A percentile compares a stretch with the other conserved stretches of the same genome.
These are phyloP conservation scores for Zalaria sp. DNA, from an alignment of 2,329 filamentous ascomycete genomes.

Conservation along the genomic window DNA sequence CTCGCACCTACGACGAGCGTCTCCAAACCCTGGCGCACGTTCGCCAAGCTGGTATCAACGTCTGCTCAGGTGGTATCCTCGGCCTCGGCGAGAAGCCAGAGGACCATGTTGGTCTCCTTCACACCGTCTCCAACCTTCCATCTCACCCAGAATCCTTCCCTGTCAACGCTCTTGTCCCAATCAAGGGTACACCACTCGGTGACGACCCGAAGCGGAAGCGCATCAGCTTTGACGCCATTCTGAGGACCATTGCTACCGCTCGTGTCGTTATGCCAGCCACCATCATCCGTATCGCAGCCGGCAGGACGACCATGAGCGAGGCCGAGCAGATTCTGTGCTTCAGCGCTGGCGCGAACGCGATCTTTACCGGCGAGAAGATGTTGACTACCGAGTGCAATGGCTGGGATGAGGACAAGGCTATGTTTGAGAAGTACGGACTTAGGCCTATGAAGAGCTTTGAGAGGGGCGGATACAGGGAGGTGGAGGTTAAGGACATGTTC, in stretches of 20 bases:
- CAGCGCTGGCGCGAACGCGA: constrained; percentile 82
- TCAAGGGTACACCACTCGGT: constrained; percentile 76
- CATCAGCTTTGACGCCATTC: constrained; percentile 61
- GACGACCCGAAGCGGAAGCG: constrained; percentile 41
- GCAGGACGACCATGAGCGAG: constrained; percentile 70
- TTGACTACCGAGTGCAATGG: constrained; percentile 81
- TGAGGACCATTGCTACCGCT: constrained; percentile 74
- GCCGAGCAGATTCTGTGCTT: constrained; percentile 85
- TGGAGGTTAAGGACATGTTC: constrained; percentile 2
- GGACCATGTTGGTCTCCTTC: constrained; percentile 70
- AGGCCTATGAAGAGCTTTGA: constrained; percentile 50
- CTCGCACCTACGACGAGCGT: constrained; percentile 75
- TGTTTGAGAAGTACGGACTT: constrained; percentile 75
- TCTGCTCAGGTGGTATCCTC: constrained; percentile 80
- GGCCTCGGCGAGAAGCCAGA: constrained; percentile 66
- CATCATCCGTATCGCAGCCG: constrained; percentile 77
- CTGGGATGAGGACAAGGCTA: constrained; percentile 74
- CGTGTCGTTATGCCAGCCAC: constrained; percentile 71
- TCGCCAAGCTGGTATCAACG: constrained; percentile 73
- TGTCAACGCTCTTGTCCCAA: constrained; percentile 80
- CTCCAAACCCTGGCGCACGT: constrained; percentile 67
- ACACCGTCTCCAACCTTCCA: constrained; percentile 70
- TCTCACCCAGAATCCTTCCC: constrained; percentile 81
- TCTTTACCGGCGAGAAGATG: constrained; percentile 95
- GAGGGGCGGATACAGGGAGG: constrained; percentile 17